These are phyloP conservation scores for Scytalidium sp. DNA, from an alignment of 2,329 filamentous ascomycete genomes.

Conservation along the genomic window DNA sequence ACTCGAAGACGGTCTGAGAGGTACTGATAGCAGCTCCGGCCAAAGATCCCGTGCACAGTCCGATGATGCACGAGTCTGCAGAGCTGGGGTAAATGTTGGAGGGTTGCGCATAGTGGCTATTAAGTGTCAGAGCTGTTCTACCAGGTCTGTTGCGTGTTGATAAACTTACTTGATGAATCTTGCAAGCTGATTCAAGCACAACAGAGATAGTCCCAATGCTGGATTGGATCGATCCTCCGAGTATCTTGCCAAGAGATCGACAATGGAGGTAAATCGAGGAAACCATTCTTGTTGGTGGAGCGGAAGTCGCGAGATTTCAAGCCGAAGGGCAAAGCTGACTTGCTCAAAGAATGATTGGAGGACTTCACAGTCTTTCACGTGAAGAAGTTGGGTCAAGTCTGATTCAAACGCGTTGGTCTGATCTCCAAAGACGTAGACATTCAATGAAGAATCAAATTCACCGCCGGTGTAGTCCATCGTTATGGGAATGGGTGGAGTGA, in stretches of 20 bases:
- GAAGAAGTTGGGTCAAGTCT: slow-evolving; percentile 1
- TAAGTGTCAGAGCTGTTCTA: no score
- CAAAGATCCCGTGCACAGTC: slow-evolving; percentile 24
- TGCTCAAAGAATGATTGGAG: slow-evolving; percentile 4
- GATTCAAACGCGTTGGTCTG: slow-evolving; percentile 3
- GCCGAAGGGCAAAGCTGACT: slow-evolving; percentile 2
- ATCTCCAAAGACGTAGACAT: slow-evolving; percentile 4
- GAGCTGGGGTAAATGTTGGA: not conserved
- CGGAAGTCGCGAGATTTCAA: slow-evolving; percentile 1
- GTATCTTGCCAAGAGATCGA: not conserved
- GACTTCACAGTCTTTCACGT: not conserved
- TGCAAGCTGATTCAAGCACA: not conserved
- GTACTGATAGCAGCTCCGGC: slow-evolving; percentile 23
- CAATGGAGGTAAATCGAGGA: not conserved
- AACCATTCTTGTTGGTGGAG: slow-evolving; percentile 1
- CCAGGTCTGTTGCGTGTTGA: no score
- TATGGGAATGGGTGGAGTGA: no score
- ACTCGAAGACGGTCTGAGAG: slow-evolving; percentile 16
- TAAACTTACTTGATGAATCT: not conserved
- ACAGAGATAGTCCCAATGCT: not conserved
- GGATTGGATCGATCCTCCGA: not conserved
- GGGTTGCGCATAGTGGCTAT: not conserved
- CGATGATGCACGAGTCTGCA: slow-evolving; percentile 4
- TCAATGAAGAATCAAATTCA: no score
- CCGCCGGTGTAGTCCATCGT: no score